A percentile compares a stretch with the other conserved stretches of the same genome.
Evolutionary conservation across 2,329 filamentous ascomycete genomes (phyloP).

Genomic region (Ilyonectria destructans): DNA sequence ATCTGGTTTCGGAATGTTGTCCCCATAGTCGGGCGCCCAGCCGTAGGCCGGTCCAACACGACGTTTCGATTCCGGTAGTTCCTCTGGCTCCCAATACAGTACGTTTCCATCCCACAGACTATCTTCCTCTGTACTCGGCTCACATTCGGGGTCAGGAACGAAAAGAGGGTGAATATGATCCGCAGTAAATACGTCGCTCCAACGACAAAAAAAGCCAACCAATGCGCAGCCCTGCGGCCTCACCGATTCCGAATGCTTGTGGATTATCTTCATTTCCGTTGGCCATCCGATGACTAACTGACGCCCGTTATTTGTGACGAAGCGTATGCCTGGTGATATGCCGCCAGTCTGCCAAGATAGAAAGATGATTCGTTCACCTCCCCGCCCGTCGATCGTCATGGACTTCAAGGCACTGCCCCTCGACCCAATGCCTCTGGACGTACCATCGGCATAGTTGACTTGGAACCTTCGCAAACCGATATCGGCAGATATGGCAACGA

Average conservation of each 20-base stretch:
- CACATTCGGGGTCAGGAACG: not conserved
- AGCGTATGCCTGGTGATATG: not conserved
- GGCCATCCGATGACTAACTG: constrained; percentile 2
- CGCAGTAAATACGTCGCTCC: not conserved
- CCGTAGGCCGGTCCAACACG: not conserved
- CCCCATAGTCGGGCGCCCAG: not conserved
- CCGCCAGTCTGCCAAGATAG: not conserved
- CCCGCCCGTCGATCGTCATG: constrained; percentile 3
- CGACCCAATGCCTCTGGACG: not conserved
- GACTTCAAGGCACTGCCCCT: constrained; percentile 1
- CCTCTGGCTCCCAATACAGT: constrained; percentile 7
- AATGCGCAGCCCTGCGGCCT: not conserved
- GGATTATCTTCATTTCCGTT: not conserved
- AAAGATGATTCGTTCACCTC: constrained; percentile 3
- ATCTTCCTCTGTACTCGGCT: not conserved
- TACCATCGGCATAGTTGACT: constrained; percentile 3
- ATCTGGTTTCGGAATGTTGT: not conserved
- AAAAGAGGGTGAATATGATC: not conserved
- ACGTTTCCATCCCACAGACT: not conserved
- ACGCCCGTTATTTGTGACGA: not conserved
- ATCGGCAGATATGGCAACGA: constrained; percentile 9
- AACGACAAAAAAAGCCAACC: not conserved
- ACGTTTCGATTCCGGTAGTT: not conserved
- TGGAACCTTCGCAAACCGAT: constrained; percentile 2
- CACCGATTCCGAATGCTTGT: not conserved